Conservation (phyloP, 2,329 filamentous ascomycete genomes). For the Claviceps africana region DNA sequence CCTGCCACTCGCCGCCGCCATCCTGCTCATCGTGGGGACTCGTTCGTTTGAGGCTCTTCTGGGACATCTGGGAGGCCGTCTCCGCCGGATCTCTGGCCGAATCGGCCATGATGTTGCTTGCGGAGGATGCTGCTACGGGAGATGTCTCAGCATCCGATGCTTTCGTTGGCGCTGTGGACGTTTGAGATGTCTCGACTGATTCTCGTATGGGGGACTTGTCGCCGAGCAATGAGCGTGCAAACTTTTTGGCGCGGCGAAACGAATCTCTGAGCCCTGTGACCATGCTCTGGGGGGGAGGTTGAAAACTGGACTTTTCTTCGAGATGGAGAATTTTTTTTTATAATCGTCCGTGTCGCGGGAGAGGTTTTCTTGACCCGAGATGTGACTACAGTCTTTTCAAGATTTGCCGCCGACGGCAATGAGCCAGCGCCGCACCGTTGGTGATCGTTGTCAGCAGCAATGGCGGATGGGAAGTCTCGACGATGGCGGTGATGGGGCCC, state of each 20-base stretch:
- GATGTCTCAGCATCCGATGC: background rate
- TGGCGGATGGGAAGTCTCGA: background rate
- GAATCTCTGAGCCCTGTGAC: constrained; percentile 7
- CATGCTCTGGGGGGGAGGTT: constrained; percentile 5
- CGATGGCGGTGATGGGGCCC: background rate
- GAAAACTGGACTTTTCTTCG: background rate
- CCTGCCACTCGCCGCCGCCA: constrained; percentile 37
- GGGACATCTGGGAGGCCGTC: constrained; percentile 13
- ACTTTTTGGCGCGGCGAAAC: constrained; percentile 9
- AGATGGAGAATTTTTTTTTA: background rate
- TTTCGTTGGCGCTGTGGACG: background rate
- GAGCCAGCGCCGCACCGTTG: background rate
- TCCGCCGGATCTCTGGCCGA: constrained; percentile 6
- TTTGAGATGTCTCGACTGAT: background rate
- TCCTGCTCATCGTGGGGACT: constrained; percentile 28
- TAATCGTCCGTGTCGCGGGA: background rate
- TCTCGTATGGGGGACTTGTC: constrained; percentile 3
- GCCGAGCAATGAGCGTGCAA: constrained; percentile 7
- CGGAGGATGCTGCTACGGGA: background rate
- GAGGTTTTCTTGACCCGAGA: background rate
- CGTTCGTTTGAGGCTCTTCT: constrained; percentile 34
- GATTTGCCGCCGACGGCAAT: background rate
- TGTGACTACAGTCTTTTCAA: background rate
- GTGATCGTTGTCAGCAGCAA: background rate
- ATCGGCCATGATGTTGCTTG: constrained; percentile 5